Evolutionary conservation across 1,284 basidiomycete species (phyloP).

Genomic region (Phylloboletellus chloephorus): DNA sequence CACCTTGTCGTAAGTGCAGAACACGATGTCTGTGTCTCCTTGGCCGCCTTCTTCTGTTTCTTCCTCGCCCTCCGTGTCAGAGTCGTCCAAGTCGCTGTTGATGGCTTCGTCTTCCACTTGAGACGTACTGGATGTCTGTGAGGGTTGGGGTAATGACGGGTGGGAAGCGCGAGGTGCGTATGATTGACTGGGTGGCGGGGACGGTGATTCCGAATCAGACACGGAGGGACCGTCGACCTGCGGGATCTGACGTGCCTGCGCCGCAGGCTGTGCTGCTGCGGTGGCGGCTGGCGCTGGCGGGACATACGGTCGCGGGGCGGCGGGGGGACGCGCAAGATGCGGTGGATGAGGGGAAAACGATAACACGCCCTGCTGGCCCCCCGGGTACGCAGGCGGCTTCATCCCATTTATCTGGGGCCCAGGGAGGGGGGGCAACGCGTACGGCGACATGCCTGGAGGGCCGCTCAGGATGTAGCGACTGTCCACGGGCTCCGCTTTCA

Average conservation of each 20-base stretch:
- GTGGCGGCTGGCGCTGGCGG: conserved; percentile 12
- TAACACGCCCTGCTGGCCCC: conserved; percentile 51
- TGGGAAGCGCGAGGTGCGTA: conserved; percentile 61
- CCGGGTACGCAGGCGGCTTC: conserved; percentile 43
- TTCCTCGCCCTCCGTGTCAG: conserved; percentile 75
- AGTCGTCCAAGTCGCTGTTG: conserved; percentile 94
- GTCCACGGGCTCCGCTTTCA: conserved; percentile 67
- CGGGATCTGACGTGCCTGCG: conserved; percentile 47
- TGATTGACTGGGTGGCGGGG: conserved; percentile 50
- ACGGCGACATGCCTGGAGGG: conserved; percentile 38
- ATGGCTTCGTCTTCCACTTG: conserved; percentile 74
- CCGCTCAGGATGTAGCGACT: conserved; percentile 52
- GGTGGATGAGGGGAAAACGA: conserved; percentile 50
- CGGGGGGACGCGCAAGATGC: conserved; percentile 34
- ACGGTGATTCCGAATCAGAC: conserved; percentile 57
- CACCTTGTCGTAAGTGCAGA: conserved; percentile 99
- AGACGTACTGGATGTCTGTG: conserved; percentile 32
- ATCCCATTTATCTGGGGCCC: conserved; percentile 54
- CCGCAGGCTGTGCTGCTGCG: conserved; percentile 9
- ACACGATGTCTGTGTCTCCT: conserved; percentile 87
- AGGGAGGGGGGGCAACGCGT: conserved; percentile 57
- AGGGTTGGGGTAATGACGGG: conserved; percentile 53
- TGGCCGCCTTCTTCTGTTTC: conserved; percentile 68
- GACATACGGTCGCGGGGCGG: conserved; percentile 25
- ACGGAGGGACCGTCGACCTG: conserved; percentile 58